phyloP scores from a whole-genome alignment of 306 rosid species.

The Lotus japonicus region DNA sequence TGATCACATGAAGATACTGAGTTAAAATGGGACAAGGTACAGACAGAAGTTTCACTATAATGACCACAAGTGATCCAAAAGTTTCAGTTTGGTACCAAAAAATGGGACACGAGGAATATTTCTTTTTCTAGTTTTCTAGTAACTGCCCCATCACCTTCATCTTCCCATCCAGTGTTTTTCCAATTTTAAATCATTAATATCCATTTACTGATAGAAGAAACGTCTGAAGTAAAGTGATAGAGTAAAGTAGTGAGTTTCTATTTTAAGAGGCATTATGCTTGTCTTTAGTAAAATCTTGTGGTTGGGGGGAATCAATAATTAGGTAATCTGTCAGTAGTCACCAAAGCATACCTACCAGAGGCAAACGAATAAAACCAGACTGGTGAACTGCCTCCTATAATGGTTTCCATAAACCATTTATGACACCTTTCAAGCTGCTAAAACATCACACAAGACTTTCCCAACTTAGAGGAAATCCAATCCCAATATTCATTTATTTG shows the following conservation, averaged over 20 bases:
- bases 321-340: background rate
- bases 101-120: conserved; percentile 6
- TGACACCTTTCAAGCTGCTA: conserved; percentile 10
- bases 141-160: conserved; percentile 14
- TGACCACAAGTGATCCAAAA: background rate
- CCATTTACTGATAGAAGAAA: background rate
- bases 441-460: background rate
- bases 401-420: conserved; percentile 16
- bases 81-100: conserved; percentile 16
- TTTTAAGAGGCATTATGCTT: background rate
- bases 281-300: background rate
- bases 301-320: background rate
- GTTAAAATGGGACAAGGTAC: background rate
- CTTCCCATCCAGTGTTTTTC: background rate
- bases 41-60: background rate
- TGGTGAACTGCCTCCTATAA: conserved; percentile 10
- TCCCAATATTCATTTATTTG: background rate
- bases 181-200: background rate
- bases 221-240: background rate
- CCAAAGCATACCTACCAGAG: conserved; percentile 7
- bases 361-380: conserved; percentile 7
- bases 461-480: conserved; percentile 6
- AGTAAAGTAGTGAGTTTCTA: background rate
- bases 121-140: background rate
- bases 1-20: background rate